Conservation (phyloP, 495 filamentous ascomycete genomes). For the Penicillium arizonense region DNA sequence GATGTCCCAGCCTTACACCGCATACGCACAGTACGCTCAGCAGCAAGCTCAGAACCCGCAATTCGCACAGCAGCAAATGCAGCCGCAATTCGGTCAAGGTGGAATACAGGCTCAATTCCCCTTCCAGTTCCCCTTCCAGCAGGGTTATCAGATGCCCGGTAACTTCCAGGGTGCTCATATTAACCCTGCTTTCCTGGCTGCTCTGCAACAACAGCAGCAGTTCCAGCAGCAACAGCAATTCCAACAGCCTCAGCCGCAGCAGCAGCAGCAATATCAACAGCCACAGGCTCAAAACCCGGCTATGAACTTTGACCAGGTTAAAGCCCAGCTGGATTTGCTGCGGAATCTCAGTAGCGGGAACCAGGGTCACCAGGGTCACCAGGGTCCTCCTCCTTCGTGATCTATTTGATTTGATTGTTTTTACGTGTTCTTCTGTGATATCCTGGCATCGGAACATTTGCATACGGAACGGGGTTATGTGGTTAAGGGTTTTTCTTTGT, state of each 20-base stretch:
- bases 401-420: conserved; percentile 7
- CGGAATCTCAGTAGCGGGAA: conserved; percentile 38
- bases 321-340: conserved; percentile 48
- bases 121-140: conserved; percentile 41
- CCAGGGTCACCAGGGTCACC: conserved; percentile 40
- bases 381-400: conserved; percentile 37
- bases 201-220: conserved; percentile 44
- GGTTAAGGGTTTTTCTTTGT: conserved; percentile 2
- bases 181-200: conserved; percentile 63
- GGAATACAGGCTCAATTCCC: conserved; percentile 26
- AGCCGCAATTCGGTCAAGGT: conserved; percentile 4
- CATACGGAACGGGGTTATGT: conserved; percentile 25
- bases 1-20: conserved; percentile 31
- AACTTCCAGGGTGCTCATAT: conserved; percentile 56
- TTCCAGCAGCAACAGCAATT: conserved; percentile 30
- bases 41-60: conserved; percentile 35
- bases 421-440: conserved; percentile 11
- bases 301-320: conserved; percentile 44
- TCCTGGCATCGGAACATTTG: conserved; percentile 23
- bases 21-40: conserved; percentile 31
- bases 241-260: conserved; percentile 27
- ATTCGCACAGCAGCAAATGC: conserved; percentile 14
- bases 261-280: conserved; percentile 43
- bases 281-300: conserved; percentile 17
- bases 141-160: conserved; percentile 24